Conservation (phyloP, 768 basidiomycete genomes). For the Termitomyces sp. region DNA sequence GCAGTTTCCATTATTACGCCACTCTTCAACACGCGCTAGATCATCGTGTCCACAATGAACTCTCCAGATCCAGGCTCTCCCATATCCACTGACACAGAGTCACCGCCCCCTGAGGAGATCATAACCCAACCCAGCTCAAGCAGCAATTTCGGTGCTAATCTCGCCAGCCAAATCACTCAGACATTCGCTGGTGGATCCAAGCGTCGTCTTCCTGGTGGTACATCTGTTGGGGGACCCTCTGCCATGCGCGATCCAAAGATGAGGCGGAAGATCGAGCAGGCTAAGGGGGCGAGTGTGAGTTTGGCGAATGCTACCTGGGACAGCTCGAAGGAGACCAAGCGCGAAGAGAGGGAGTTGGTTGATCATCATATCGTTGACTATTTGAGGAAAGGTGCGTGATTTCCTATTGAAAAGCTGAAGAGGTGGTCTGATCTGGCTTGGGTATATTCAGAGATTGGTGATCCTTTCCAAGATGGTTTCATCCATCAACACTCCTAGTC, state of each 20-base stretch:
- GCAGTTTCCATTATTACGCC: not conserved
- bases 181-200: conserved; percentile 37
- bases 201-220: conserved; percentile 48
- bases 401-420: not conserved
- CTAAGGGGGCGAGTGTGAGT: conserved; percentile 17
- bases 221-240: conserved; percentile 35
- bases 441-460: conserved; percentile 43
- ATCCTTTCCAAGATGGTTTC: conserved; percentile 45
- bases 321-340: conserved; percentile 35
- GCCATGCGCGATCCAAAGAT: conserved; percentile 49
- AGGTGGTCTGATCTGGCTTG: conserved; percentile 1
- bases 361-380: conserved; percentile 47
- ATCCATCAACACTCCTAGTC: conserved; percentile 21
- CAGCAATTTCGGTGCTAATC: conserved; percentile 4
- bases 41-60: conserved; percentile 25
- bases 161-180: conserved; percentile 32
- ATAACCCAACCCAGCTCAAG: conserved; percentile 17
- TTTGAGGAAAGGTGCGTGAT: conserved; percentile 47
- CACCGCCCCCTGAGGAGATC: conserved; percentile 40
- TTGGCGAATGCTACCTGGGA: conserved; percentile 18
- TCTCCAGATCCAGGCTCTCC: conserved; percentile 39
- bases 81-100: conserved; percentile 40
- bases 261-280: conserved; percentile 43
- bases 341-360: conserved; percentile 56
- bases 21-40: not conserved